Conservation (phyloP, 768 basidiomycete species). For the Neoboletus magnificus region DNA sequence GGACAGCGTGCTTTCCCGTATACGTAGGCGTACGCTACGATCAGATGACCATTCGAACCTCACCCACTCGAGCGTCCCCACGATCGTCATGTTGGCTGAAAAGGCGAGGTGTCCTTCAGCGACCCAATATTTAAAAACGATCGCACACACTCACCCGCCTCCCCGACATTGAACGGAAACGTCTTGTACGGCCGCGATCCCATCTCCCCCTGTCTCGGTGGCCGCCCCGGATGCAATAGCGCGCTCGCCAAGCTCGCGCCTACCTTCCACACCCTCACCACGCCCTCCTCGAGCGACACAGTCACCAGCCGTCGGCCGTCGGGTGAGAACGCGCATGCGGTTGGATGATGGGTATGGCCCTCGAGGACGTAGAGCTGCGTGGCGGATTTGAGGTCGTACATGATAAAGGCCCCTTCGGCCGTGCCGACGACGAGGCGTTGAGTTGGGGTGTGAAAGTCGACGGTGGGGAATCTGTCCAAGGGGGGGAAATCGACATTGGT, state of each 20-base stretch:
- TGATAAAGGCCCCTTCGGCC: constrained; percentile 87
- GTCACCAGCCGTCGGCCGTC: constrained; percentile 91
- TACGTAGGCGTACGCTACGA: constrained; percentile 77
- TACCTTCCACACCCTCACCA: constrained; percentile 93
- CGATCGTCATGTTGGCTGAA: constrained; percentile 54
- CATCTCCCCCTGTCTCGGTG: constrained; percentile 81
- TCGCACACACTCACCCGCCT: constrained; percentile 57
- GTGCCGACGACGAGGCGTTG: constrained; percentile 94
- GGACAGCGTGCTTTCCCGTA: constrained; percentile 77
- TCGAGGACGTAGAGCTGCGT: constrained; percentile 94
- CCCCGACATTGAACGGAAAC: constrained; percentile 79
- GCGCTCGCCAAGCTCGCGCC: constrained; percentile 78
- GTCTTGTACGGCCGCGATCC: constrained; percentile 88
- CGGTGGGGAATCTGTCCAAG: constrained; percentile 69
- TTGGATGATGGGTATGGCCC: constrained; percentile 76
- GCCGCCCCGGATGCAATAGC: constrained; percentile 87
- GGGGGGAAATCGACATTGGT: background rate
- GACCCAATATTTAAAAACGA: background rate
- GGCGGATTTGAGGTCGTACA: constrained; percentile 96
- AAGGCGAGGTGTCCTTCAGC: background rate
- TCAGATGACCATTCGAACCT: constrained; percentile 83
- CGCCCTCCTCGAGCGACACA: constrained; percentile 78
- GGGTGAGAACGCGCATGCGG: constrained; percentile 88
- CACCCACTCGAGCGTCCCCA: constrained; percentile 68
- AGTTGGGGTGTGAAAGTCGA: constrained; percentile 87